Evolutionary conservation across 176 grass and related monocot species (phyloP), one percentile per base, ranked within the genome.

Genomic region (Carex parvula): DNA sequence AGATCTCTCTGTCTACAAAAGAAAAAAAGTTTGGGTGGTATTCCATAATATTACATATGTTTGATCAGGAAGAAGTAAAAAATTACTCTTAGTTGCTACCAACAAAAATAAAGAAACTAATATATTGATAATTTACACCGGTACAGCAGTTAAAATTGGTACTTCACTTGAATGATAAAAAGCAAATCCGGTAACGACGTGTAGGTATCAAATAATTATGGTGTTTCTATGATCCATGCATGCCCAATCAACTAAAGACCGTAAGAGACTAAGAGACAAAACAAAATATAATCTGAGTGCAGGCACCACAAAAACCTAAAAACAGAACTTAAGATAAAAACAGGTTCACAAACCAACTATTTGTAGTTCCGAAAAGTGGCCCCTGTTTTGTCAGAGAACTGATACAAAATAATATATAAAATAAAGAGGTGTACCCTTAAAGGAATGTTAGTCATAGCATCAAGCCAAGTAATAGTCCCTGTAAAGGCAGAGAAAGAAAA

Each of bases 401-500:
- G 16, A 13, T 62, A 81, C 12, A 53, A 62, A 39, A 81, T 41
- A 79, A 81, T 18, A 60, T 56, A 59, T 11, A 22, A 76, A 62
- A 87, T 57, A 35, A 68, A 35, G 66, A 81, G 18, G 17, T 20
- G 84, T 81, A 93, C 95, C 92, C 92, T 93, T 85, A 98, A 89
- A 84, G 95, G 95, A 84, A 98, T 86, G 85, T 98, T 98, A 86
- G 91, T 98, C 65, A 94, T 60, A 72, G 95, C 91, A 84, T 98
- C 92, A 87, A 98, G 92, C 95, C 95, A 94, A 32, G 89, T 93
- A 82, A 87, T 91, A 58, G 74, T 37, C 24, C 95, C 92, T 98
- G 58, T 65, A 86, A 86, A 87, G 69, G 71, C 71, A 89, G n/a
- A 87, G 84, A 72, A 57, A 62, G 20, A 65, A 21, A 66, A 53